Percentiles rank a stretch among this genome's conserved stretches.
These are phyloP conservation scores for Pleurotus djamor DNA, from an alignment of 768 basidiomycete genomes.

Conservation along the genomic window DNA sequence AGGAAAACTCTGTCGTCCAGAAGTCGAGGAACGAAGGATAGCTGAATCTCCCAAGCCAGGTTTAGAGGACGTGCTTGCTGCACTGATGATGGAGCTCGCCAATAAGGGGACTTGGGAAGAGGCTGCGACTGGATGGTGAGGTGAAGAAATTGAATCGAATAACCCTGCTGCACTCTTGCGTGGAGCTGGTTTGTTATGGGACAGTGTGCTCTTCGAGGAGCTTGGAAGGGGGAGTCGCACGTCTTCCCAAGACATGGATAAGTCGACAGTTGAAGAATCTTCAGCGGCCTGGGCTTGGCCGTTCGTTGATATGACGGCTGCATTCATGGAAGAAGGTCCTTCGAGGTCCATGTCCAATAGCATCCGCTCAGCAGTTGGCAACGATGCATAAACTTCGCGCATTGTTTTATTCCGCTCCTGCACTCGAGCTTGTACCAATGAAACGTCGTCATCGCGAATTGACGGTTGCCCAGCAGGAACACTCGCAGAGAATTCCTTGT, in stretches of 20 bases:
- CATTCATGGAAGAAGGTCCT: constrained; percentile 11
- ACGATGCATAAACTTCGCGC: constrained; percentile 60
- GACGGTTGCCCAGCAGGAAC: constrained; percentile 20
- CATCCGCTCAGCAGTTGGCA: constrained; percentile 62
- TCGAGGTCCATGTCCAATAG: constrained; percentile 62
- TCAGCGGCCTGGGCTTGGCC: constrained; percentile 3
- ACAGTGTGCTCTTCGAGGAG: not conserved
- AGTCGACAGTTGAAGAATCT: constrained; percentile 9
- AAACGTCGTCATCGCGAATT: constrained; percentile 20
- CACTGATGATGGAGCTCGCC: constrained; percentile 10
- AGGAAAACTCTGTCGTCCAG: not conserved
- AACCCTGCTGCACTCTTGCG: constrained; percentile 1
- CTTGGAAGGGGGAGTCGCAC: not conserved
- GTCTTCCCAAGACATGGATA: constrained; percentile 17
- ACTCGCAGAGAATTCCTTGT: constrained; percentile 55
- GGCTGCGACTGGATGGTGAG: not conserved
- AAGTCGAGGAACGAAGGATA: not conserved
- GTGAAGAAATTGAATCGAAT: not conserved
- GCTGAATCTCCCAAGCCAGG: not conserved
- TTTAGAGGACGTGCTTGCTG: not conserved
- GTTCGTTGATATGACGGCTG: not conserved
- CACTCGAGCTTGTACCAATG: constrained; percentile 29
- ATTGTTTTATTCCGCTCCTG: constrained; percentile 68
- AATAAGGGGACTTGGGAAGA: not conserved
- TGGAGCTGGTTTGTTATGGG: not conserved